Conservation (phyloP, 768 basidiomycete species). For the Termitomyces sp. region DNA sequence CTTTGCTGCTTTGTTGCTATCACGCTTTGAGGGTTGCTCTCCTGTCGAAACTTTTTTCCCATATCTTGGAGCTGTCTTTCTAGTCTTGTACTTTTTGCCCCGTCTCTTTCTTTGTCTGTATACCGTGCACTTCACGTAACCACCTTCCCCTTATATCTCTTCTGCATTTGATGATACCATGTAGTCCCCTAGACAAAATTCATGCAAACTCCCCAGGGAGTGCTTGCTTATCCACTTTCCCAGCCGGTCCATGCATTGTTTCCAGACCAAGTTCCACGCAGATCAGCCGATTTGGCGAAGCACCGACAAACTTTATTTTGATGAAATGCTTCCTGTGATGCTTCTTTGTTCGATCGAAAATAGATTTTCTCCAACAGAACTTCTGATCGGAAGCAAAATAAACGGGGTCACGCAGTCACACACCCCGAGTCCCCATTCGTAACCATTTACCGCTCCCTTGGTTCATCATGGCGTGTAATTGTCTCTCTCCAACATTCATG, state of each 20-base stretch:
- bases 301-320: slow-evolving; percentile 11
- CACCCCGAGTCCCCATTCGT: not conserved
- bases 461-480: slow-evolving; percentile 1
- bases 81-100: slow-evolving; percentile 1
- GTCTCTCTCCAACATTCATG: slow-evolving; percentile 1
- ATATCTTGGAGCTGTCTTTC: slow-evolving; percentile 6
- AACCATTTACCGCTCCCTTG: slow-evolving; percentile 6
- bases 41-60: not conserved
- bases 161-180: slow-evolving; percentile 13
- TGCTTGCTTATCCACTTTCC: slow-evolving; percentile 6
- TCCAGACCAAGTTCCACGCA: slow-evolving; percentile 11
- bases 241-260: not conserved
- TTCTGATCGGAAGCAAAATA: slow-evolving; percentile 35
- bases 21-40: slow-evolving; percentile 8
- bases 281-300: slow-evolving; percentile 12
- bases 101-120: slow-evolving; percentile 1
- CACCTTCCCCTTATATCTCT: no score
- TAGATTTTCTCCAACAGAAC: slow-evolving; percentile 31
- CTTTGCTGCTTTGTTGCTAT: slow-evolving; percentile 10
- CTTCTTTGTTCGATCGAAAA: slow-evolving; percentile 18
- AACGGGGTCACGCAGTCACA: slow-evolving; percentile 9
- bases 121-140: not conserved
- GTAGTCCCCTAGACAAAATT: slow-evolving; percentile 7
- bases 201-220: not conserved
- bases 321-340: slow-evolving; percentile 4